Evolutionary conservation across 805 yeast species (phyloP).

Genomic region (Teunomyces aglyptinius): DNA sequence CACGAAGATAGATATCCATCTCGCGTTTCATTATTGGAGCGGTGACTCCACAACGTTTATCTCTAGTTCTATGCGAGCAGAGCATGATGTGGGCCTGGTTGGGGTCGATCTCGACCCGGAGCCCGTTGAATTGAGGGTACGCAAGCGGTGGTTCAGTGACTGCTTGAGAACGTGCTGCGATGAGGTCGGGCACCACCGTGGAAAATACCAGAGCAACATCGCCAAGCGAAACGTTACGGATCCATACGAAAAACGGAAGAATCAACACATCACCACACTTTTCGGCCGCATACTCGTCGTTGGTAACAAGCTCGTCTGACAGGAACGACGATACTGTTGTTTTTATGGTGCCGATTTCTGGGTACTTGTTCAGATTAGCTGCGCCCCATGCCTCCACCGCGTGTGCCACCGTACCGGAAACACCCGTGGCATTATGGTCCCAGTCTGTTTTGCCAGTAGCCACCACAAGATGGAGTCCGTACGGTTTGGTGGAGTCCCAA

Average conservation of each 20-base stretch:
- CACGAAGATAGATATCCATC: constrained; percentile 69
- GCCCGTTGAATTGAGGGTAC: constrained; percentile 24
- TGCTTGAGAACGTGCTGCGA: constrained; percentile 17
- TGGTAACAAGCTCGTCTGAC: constrained; percentile 40
- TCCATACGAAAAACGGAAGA: constrained; percentile 74
- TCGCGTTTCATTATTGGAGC: constrained; percentile 87
- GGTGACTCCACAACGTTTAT: constrained; percentile 88
- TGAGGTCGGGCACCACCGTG: constrained; percentile 42
- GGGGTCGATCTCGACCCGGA: constrained; percentile 30
- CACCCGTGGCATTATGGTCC: constrained; percentile 68
- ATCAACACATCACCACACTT: constrained; percentile 59
- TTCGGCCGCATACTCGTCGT: constrained; percentile 40
- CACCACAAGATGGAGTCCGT: constrained; percentile 69
- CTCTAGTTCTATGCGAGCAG: constrained; percentile 90
- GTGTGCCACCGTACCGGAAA: constrained; percentile 43
- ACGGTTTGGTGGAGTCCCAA: constrained; percentile 71
- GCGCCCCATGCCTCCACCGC: constrained; percentile 40
- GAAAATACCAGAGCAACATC: constrained; percentile 46
- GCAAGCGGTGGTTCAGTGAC: constrained; percentile 5
- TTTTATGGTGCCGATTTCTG: constrained; percentile 37
- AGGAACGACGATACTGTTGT: constrained; percentile 57
- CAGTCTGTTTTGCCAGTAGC: constrained; percentile 87
- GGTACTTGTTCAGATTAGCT: constrained; percentile 10
- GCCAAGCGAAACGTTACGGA: constrained; percentile 45
- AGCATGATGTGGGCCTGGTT: constrained; percentile 56